Conservation (phyloP, 176 grass and related monocot species). For the Triticum timopheevii region DNA sequence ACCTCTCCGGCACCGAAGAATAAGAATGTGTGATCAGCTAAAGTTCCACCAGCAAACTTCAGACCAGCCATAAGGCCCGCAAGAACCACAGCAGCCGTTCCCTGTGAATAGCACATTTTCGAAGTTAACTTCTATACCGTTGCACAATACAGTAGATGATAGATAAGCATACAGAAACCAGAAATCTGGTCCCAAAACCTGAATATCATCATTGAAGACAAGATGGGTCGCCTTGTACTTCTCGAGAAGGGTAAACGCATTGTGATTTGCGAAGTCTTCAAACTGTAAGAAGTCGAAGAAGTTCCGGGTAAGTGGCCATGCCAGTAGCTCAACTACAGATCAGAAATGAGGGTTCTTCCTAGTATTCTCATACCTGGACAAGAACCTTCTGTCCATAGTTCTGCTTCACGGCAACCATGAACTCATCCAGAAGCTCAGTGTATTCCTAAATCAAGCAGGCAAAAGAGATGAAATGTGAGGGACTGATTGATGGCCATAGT, state of each 20-base stretch:
- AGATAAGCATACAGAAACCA: background rate
- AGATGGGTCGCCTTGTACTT: conserved; percentile 83
- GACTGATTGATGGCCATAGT: background rate
- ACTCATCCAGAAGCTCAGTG: conserved; percentile 71
- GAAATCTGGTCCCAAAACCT: conserved; percentile 39
- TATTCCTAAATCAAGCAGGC: conserved; percentile 56
- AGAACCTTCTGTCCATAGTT: conserved; percentile 92
- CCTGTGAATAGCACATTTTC: conserved; percentile 42
- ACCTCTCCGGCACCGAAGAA: conserved; percentile 99
- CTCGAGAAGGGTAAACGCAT: conserved; percentile 87
- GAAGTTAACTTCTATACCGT: background rate
- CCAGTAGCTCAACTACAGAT: background rate
- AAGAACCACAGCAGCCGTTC: conserved; percentile 87
- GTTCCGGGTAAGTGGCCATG: background rate
- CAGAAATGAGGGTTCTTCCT: background rate
- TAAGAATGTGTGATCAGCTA: conserved; percentile 78
- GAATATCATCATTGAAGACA: conserved; percentile 98
- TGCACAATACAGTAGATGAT: background rate
- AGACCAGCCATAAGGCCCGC: conserved; percentile 69
- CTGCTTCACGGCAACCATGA: conserved; percentile 85
- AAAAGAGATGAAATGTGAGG: background rate
- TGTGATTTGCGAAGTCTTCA: conserved; percentile 93
- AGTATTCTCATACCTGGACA: conserved; percentile 59
- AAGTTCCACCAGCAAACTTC: conserved; percentile 64
- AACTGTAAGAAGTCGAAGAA: conserved; percentile 46